A percentile compares a stretch with the other conserved stretches of the same genome.
phyloP scores from a whole-genome alignment of 2,329 filamentous ascomycete species.

The Verticillium nonalfalfae region DNA sequence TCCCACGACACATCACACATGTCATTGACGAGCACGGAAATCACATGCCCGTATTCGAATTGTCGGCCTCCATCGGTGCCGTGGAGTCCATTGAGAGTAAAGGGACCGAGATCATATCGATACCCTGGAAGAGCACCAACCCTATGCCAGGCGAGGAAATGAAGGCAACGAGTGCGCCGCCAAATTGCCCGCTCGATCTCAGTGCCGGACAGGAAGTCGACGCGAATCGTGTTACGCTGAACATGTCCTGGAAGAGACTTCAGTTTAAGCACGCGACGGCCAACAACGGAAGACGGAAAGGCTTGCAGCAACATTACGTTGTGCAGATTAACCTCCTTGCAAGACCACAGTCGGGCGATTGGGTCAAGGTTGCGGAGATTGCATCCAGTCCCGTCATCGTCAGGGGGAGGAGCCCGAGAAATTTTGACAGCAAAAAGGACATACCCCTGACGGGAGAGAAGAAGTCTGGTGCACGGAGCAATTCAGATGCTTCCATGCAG shows the following conservation, averaged over 20 bases:
- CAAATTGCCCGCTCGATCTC: constrained; percentile 49
- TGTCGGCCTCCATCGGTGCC: constrained; percentile 78
- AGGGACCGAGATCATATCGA: constrained; percentile 86
- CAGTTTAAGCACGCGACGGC: constrained; percentile 96
- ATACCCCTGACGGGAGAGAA: constrained; percentile 61
- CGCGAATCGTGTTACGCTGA: constrained; percentile 70
- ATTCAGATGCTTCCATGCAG: constrained; percentile 17
- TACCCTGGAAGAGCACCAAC: constrained; percentile 85
- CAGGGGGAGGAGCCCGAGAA: constrained; percentile 82
- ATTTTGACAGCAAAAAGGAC: constrained; percentile 89
- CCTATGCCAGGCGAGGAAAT: constrained; percentile 40
- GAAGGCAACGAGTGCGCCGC: constrained; percentile 43
- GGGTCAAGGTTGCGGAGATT: constrained; percentile 72
- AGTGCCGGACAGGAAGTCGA: constrained; percentile 63
- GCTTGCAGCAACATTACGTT: constrained; percentile 90
- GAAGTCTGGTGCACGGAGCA: constrained; percentile 37
- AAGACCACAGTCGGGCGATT: constrained; percentile 61
- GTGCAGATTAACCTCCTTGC: constrained; percentile 80
- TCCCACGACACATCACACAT: constrained; percentile 67
- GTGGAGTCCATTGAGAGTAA: constrained; percentile 92
- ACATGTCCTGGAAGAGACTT: constrained; percentile 86
- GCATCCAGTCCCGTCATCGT: constrained; percentile 93
- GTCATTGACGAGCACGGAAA: constrained; percentile 69
- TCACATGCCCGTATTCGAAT: constrained; percentile 67
- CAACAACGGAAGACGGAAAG: constrained; percentile 91